These are phyloP conservation scores for Trichoderma sp. DNA, from an alignment of 2,329 filamentous ascomycete species.

Conservation along the genomic window DNA sequence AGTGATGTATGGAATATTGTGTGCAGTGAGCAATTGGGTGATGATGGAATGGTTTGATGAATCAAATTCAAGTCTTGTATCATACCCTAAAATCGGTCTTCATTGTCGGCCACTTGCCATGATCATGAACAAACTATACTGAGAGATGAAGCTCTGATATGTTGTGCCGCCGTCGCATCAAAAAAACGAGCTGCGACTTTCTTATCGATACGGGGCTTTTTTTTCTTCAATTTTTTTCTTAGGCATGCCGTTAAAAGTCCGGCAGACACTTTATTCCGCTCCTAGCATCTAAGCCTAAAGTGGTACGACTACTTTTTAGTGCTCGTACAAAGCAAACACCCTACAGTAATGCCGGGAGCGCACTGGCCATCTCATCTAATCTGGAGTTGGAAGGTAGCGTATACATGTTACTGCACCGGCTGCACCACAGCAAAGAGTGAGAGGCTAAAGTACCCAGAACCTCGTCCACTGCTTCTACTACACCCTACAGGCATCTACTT, in stretches of 20 bases:
- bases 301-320: conserved; percentile 20
- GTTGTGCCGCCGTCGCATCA: conserved; percentile 18
- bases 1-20: no score
- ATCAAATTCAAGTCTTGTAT: not conserved
- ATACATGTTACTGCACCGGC: not conserved
- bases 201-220: conserved; percentile 29
- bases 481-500: no score
- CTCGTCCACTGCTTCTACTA: not conserved
- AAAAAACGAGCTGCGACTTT: conserved; percentile 21
- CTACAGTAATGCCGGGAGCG: conserved; percentile 1
- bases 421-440: no score
- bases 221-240: conserved; percentile 22
- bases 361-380: conserved; percentile 24
- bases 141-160: conserved; percentile 6
- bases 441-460: not conserved
- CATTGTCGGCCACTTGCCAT: conserved; percentile 61
- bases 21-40: not conserved
- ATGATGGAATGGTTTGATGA: no score
- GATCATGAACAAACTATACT: conserved; percentile 21
- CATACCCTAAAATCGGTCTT: conserved; percentile 98
- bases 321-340: not conserved
- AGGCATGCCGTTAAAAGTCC: conserved; percentile 16
- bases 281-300: conserved; percentile 19
- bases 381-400: not conserved
- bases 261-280: conserved; percentile 38